Evolutionary conservation across 2,329 filamentous ascomycete species (phyloP).

Genomic region (Aspergillus vadensis): DNA sequence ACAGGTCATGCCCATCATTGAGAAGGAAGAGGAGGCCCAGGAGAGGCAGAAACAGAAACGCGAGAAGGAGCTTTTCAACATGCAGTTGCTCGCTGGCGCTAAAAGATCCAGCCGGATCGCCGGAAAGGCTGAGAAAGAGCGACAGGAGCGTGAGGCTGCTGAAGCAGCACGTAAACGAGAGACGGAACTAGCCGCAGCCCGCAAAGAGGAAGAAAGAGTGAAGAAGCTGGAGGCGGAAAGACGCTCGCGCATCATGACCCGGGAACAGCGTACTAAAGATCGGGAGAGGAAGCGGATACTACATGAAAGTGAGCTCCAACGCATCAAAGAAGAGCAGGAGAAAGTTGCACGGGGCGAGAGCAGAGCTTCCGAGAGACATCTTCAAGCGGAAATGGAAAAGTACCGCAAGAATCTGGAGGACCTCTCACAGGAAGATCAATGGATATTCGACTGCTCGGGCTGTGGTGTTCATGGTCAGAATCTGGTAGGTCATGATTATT

Average conservation of each 20-base stretch:
- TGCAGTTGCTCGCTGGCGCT: constrained; percentile 87
- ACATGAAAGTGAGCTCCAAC: constrained; percentile 80
- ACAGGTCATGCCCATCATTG: constrained; percentile 80
- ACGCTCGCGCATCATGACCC: constrained; percentile 75
- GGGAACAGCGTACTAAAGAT: constrained; percentile 83
- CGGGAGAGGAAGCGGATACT: constrained; percentile 80
- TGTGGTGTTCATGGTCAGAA: constrained; percentile 90
- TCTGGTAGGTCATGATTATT: constrained; percentile 46
- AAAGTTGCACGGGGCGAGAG: constrained; percentile 57
- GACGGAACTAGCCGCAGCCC: constrained; percentile 64
- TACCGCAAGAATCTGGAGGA: constrained; percentile 75
- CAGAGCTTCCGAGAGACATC: constrained; percentile 74
- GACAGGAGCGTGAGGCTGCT: constrained; percentile 68
- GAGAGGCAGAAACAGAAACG: constrained; percentile 72
- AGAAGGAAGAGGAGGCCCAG: constrained; percentile 70
- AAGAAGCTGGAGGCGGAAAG: constrained; percentile 72
- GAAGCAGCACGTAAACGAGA: constrained; percentile 70
- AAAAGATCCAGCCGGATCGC: constrained; percentile 92
- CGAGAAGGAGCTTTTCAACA: constrained; percentile 75
- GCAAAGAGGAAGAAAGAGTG: constrained; percentile 59
- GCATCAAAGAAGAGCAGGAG: constrained; percentile 74
- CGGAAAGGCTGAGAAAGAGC: constrained; percentile 75
- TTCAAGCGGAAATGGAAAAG: constrained; percentile 80
- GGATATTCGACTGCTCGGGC: constrained; percentile 88
- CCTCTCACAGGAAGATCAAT: constrained; percentile 75